phyloP scores from a whole-genome alignment of 2,329 filamentous ascomycete species.

The Tolypocladium tropicale region DNA sequence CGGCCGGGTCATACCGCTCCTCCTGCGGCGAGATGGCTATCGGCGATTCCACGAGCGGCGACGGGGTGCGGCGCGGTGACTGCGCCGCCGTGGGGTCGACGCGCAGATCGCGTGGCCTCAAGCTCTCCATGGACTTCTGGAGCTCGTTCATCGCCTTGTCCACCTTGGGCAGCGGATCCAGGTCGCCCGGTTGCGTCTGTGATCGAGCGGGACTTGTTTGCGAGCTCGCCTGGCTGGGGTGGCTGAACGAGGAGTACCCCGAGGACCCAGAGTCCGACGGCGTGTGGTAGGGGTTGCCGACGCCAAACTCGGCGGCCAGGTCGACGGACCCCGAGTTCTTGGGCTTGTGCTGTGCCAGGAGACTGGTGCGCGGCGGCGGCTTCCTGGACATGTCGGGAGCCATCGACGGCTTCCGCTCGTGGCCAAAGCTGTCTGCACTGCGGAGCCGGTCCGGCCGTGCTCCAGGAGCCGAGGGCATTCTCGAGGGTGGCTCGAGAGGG shows the following conservation, averaged over 20 bases:
- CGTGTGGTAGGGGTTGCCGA: constrained; percentile 54
- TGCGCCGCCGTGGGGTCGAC: constrained; percentile 22
- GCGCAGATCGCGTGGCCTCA: constrained; percentile 17
- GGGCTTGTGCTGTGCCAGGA: constrained; percentile 28
- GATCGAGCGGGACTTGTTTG: constrained; percentile 34
- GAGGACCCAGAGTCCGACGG: constrained; percentile 56
- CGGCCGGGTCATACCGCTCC: constrained; percentile 11
- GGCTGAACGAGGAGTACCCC: constrained; percentile 49
- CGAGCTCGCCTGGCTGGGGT: constrained; percentile 49
- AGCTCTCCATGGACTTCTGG: constrained; percentile 35
- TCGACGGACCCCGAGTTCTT: constrained; percentile 36
- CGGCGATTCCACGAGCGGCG: constrained; percentile 17
- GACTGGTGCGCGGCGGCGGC: constrained; percentile 41
- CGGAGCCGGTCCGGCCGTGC: constrained; percentile 27
- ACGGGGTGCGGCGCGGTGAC: constrained; percentile 12
- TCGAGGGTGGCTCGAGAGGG: constrained; percentile 24
- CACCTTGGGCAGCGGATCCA: constrained; percentile 17
- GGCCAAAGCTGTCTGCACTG: constrained; percentile 13
- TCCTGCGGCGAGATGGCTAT: constrained; percentile 13
- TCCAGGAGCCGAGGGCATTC: constrained; percentile 39
- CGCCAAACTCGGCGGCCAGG: constrained; percentile 48
- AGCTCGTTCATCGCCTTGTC: constrained; percentile 46
- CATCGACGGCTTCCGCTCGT: constrained; percentile 29
- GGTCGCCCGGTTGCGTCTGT: constrained; percentile 23
- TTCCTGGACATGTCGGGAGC: constrained; percentile 39